Evolutionary conservation across 2,329 filamentous ascomycete species (phyloP), one percentile per base, ranked within the genome.

Genomic region (Tolypocladium pustulatum): DNA sequence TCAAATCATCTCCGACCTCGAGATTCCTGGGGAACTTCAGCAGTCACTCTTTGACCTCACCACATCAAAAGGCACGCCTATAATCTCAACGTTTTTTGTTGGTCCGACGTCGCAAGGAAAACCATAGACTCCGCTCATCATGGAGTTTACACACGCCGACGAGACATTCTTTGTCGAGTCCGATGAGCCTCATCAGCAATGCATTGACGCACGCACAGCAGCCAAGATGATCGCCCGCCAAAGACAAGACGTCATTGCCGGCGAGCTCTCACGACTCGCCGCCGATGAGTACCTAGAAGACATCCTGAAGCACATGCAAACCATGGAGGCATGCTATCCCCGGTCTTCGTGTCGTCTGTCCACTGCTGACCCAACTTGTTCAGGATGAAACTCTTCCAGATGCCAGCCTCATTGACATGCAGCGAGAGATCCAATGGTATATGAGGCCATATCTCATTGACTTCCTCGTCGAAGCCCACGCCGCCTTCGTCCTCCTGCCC

Each of bases 391-490:
- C 94, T 34, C 80, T 97, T 64, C 90, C 94, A 57, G 94, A 99
- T 74, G 93, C 96, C 72, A 93, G 93, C 73, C 91, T 95, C 40
- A 99, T 99, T 73, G 94, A 99, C 73, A 97, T 97, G 75, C 94
- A 99, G 76, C 91, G 92, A 65, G 94, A 99, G 81, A 97, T 99
- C 63, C 91, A 97, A 72, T 99, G 94, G 94, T 97, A 95, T 77
- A 99, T 99, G 94, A 82, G 94, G 68, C 94, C 94, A 0, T 97
- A 97, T 74, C 86, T 99, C 40, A 89, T 99, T 71, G 94, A 99
- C 78, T 99, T 99, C 76, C 84, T 99, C 65, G 89, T 97, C 68
- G 94, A 99, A 81, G 94, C 93, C 56, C 94, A 99, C 71, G 89
- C 90, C 65, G 93, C 93, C 61, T 99, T 97, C 76, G 89, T 91